Evolutionary conservation across 2,329 filamentous ascomycete genomes (phyloP), one percentile per base, ranked within the genome.

Genomic region (Talaromyces sp.): DNA sequence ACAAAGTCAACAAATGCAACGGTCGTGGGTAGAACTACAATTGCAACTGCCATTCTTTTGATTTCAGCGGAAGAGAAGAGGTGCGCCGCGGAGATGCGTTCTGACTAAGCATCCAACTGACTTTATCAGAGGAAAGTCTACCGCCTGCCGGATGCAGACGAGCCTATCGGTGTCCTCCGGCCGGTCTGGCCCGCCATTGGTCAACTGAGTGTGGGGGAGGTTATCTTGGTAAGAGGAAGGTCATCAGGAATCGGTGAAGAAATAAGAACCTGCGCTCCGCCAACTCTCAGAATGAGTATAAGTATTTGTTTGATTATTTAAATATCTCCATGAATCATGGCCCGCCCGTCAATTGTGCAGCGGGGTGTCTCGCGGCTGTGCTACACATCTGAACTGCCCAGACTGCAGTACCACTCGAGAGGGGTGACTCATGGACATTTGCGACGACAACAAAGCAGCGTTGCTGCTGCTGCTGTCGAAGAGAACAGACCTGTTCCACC

Each of bases 381-480:
- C 31, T 7, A 46, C 13, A 21, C 40, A 37, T 8, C n/a, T 10
- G 25, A 25, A 22, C 15, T 52, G 10, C 19, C 46, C 2, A 9
- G 22, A 15, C 21, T 17, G 3, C 48, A 25, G 17, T 37, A 17
- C 19, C 31, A 37, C 35, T 39, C 7, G 48, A 9, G 35, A 52
- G 39, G 19, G 9, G 48, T 52, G 48, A 52, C 41, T 13, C 19
- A 54, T 31, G 35, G 31, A 19, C 28, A 15, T 40, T 43, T 36
- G 35, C 51, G 45, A 36, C 61, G 56, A 48, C 56, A 45, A 53
- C 57, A 57, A 21, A 63, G 61, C 59, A 64, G 60, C 8, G 51
- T 36, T 31, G 48, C 60, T 46, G 53, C 56, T 37, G 58, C 37
- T 22, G 40, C 57, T 15, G 15, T 57, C 15, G 45, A 52, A 35